These are phyloP conservation scores for Fusarium sterilihyphosum DNA, from an alignment of 2,329 filamentous ascomycete genomes.

Conservation along the genomic window DNA sequence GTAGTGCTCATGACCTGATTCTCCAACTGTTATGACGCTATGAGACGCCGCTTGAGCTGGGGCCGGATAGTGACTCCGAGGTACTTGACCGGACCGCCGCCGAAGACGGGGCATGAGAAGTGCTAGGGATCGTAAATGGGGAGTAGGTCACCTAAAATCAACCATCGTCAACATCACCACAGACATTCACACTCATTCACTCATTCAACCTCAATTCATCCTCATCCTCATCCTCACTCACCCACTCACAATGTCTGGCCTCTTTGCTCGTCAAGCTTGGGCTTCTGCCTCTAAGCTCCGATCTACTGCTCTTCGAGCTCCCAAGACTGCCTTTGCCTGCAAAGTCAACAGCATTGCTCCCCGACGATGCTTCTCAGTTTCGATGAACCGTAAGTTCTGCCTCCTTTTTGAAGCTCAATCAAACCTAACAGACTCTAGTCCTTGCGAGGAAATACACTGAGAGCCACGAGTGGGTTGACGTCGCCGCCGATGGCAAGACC, in stretches of 20 bases:
- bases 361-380: conserved; percentile 41
- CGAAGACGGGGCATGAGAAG: conserved; percentile 14
- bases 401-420: neutral
- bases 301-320: conserved; percentile 33
- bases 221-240: neutral
- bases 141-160: conserved; percentile 6
- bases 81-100: conserved; percentile 31
- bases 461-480: conserved; percentile 93
- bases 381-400: conserved; percentile 32
- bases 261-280: conserved; percentile 41
- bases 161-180: neutral
- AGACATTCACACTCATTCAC: neutral
- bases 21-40: conserved; percentile 30
- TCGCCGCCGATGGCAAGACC: conserved; percentile 70
- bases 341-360: conserved; percentile 22
- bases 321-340: conserved; percentile 29
- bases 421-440: conserved; percentile 8
- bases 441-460: conserved; percentile 71
- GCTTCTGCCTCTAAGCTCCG: conserved; percentile 37
- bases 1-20: conserved; percentile 27
- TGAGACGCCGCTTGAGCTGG: conserved; percentile 16
- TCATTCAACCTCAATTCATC: neutral
- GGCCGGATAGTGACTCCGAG: conserved; percentile 37
- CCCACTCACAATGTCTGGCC: conserved; percentile 32
- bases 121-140: conserved; percentile 17